Percentiles rank a stretch among this genome's conserved stretches.
Evolutionary conservation across 2,329 filamentous ascomycete species (phyloP).

Genomic region (Paraphaeosphaeria sporulosa): DNA sequence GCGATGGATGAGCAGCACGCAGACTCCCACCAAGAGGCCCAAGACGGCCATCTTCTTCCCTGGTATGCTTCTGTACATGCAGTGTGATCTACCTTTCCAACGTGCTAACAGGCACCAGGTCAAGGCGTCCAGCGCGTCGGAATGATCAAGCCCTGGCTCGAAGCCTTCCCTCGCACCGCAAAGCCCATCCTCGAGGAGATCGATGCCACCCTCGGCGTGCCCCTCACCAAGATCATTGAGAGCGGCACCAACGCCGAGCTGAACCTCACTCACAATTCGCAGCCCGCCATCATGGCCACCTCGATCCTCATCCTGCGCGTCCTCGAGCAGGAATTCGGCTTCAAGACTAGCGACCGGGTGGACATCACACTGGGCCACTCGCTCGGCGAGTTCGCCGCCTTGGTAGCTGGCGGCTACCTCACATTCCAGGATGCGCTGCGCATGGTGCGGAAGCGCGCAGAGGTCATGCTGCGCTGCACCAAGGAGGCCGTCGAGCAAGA

Average conservation of each 20-base stretch:
- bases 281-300: slow-evolving; percentile 95
- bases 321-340: slow-evolving; percentile 84
- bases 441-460: slow-evolving; percentile 78
- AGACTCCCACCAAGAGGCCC: slow-evolving; percentile 34
- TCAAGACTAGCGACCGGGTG: slow-evolving; percentile 72
- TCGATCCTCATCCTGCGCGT: slow-evolving; percentile 89
- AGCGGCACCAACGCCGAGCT: slow-evolving; percentile 79
- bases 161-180: slow-evolving; percentile 82
- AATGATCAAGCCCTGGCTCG: slow-evolving; percentile 86
- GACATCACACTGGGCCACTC: slow-evolving; percentile 91
- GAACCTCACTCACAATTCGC: slow-evolving; percentile 84
- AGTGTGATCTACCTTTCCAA: not conserved
- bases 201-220: slow-evolving; percentile 76
- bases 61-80: slow-evolving; percentile 30
- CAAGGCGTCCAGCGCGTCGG: slow-evolving; percentile 90
- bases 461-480: slow-evolving; percentile 83
- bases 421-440: slow-evolving; percentile 78
- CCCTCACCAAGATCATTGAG: slow-evolving; percentile 79
- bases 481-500: slow-evolving; percentile 68
- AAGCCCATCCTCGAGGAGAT: slow-evolving; percentile 84
- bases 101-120: slow-evolving; percentile 58
- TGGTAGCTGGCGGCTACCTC: slow-evolving; percentile 85
- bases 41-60: slow-evolving; percentile 51
- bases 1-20: slow-evolving; percentile 43
- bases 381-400: slow-evolving; percentile 88